These are phyloP conservation scores for Yueomyces sinensis DNA, from an alignment of 805 yeast species.

Conservation along the genomic window DNA sequence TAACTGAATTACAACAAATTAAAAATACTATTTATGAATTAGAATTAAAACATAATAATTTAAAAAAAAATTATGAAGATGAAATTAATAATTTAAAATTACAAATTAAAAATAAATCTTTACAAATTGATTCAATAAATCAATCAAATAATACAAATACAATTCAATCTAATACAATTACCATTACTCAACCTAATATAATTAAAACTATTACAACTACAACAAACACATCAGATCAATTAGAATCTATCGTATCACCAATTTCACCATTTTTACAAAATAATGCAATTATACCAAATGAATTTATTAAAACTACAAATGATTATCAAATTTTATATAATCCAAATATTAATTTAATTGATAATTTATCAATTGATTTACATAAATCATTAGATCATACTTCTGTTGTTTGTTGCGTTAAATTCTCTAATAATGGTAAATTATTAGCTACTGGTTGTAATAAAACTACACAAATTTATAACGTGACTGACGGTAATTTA, in stretches of 20 bases:
- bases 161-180: neutral
- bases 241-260: no score
- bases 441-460: slow-evolving; percentile 97
- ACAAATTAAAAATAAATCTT: slow-evolving; percentile 72
- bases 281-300: slow-evolving; percentile 70
- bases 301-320: slow-evolving; percentile 65
- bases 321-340: slow-evolving; percentile 86
- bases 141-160: slow-evolving; percentile 1
- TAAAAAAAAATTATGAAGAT: slow-evolving; percentile 92
- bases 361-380: slow-evolving; percentile 77
- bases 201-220: slow-evolving; percentile 29
- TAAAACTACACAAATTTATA: slow-evolving; percentile 87
- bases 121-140: slow-evolving; percentile 32
- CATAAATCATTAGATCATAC: slow-evolving; percentile 86
- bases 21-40: slow-evolving; percentile 89
- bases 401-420: slow-evolving; percentile 93
- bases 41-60: slow-evolving; percentile 86
- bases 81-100: slow-evolving; percentile 77
- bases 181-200: slow-evolving; percentile 47
- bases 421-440: slow-evolving; percentile 85
- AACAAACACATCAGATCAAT: neutral
- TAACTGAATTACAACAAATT: slow-evolving; percentile 85
- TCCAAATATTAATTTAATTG: slow-evolving; percentile 67
- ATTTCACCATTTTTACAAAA: slow-evolving; percentile 70
- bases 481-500: slow-evolving; percentile 82